phyloP scores from a whole-genome alignment of 208 protist genomes.

The Leishmania lainsoni region DNA sequence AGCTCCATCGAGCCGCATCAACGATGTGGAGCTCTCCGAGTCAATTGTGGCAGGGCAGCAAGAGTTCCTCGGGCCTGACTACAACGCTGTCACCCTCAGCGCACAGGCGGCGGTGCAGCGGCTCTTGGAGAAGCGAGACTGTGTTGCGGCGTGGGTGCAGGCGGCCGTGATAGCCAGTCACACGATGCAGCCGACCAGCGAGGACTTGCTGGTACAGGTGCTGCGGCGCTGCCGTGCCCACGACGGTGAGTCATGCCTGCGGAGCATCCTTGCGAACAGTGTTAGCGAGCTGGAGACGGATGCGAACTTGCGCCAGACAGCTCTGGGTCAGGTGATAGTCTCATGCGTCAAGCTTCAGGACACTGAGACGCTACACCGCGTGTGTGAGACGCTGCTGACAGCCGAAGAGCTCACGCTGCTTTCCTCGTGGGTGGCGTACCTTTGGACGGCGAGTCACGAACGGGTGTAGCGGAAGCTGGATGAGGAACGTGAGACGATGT shows the following conservation, averaged over 20 bases:
- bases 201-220: constrained; percentile 73
- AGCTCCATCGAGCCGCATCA: constrained; percentile 29
- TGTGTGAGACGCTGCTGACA: constrained; percentile 55
- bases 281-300: constrained; percentile 73
- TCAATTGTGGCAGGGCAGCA: constrained; percentile 50
- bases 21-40: constrained; percentile 49
- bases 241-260: constrained; percentile 48
- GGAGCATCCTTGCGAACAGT: constrained; percentile 37
- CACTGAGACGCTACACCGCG: constrained; percentile 26
- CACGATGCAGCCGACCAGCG: constrained; percentile 38
- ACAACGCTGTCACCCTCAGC: constrained; percentile 39
- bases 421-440: constrained; percentile 49
- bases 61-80: constrained; percentile 45
- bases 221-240: constrained; percentile 56
- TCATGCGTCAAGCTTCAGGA: constrained; percentile 36
- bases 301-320: constrained; percentile 41
- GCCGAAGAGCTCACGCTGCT: constrained; percentile 55
- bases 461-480: background rate
- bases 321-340: constrained; percentile 52
- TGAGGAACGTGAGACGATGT: background rate
- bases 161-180: constrained; percentile 51
- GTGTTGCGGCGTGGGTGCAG: constrained; percentile 62
- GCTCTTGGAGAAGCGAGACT: constrained; percentile 44
- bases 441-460: constrained; percentile 29
- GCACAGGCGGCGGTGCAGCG: constrained; percentile 64